Conservation (phyloP, 805 yeast species). For the Teunomyces tritomae region DNA sequence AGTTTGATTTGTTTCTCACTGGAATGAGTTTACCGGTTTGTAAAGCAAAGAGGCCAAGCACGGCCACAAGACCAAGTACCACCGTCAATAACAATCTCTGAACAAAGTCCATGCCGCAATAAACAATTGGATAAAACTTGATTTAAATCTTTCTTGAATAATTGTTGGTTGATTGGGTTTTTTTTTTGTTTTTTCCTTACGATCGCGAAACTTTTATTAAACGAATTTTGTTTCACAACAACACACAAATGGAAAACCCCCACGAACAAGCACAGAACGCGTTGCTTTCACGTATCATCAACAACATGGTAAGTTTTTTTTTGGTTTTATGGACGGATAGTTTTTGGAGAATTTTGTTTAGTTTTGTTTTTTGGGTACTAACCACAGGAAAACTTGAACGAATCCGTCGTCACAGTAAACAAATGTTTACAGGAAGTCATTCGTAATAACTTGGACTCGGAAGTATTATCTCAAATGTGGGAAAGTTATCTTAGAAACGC, state of each 20-base stretch:
- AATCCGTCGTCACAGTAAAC: slow-evolving; percentile 64
- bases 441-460: slow-evolving; percentile 64
- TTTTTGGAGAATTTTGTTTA: background rate
- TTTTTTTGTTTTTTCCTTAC: background rate
- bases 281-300: slow-evolving; percentile 69
- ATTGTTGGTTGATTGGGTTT: background rate
- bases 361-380: slow-evolving; percentile 9
- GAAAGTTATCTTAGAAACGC: slow-evolving; percentile 70
- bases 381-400: slow-evolving; percentile 65
- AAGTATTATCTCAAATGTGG: slow-evolving; percentile 75
- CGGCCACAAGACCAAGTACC: slow-evolving; percentile 25
- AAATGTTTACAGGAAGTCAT: slow-evolving; percentile 59
- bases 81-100: slow-evolving; percentile 23
- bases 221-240: background rate
- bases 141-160: background rate
- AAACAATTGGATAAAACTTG: no score
- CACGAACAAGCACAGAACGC: slow-evolving; percentile 81
- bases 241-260: slow-evolving; percentile 70
- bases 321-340: background rate
- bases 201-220: no score
- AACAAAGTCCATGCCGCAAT: slow-evolving; percentile 24
- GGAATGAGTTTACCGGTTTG: slow-evolving; percentile 14
- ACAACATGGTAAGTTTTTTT: slow-evolving; percentile 60
- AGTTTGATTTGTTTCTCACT: background rate
- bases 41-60: slow-evolving; percentile 20